A percentile compares a stretch with the other conserved stretches of the same genome.
Conservation (phyloP, 1,284 basidiomycete species). For the Melampsora larici-populina region DNA sequence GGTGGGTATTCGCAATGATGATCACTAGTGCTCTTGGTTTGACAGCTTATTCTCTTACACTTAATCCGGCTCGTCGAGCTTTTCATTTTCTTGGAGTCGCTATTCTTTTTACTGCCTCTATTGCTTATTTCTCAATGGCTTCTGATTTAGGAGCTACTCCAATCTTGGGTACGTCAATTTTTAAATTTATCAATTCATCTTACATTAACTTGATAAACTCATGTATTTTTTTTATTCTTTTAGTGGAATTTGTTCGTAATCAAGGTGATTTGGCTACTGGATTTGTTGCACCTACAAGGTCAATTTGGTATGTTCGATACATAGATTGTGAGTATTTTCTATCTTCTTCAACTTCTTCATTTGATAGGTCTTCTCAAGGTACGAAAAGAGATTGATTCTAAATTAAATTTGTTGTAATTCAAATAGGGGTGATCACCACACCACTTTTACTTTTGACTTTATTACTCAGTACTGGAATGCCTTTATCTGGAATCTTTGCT, state of each 20-base stretch:
- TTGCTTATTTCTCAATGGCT: slow-evolving; percentile 62
- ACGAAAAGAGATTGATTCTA: too few relatives aligned
- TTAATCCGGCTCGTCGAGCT: slow-evolving; percentile 52
- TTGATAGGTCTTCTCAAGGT: too few relatives aligned
- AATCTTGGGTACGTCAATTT: slow-evolving; percentile 56
- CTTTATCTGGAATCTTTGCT: slow-evolving; percentile 60
- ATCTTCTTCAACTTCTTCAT: too few relatives aligned
- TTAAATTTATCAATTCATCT: too few relatives aligned
- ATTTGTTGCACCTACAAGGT: slow-evolving; percentile 54
- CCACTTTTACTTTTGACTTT: slow-evolving; percentile 62
- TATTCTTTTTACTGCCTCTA: slow-evolving; percentile 52
- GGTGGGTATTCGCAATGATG: slow-evolving; percentile 54
- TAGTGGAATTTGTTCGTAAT: slow-evolving; percentile 44
- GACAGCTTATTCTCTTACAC: slow-evolving; percentile 46
- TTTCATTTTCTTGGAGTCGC: slow-evolving; percentile 44
- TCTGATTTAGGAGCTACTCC: slow-evolving; percentile 63
- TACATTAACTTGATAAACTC: too few relatives aligned
- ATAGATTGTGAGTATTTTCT: slow-evolving; percentile 57
- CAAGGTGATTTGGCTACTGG: slow-evolving; percentile 49
- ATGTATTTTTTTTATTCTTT: not conserved
- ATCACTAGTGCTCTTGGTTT: slow-evolving; percentile 49
- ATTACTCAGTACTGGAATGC: slow-evolving; percentile 60
- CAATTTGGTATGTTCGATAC: slow-evolving; percentile 63
- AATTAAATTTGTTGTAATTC: too few relatives aligned
- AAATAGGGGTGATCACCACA: slow-evolving; percentile 58